Conservation (phyloP, 805 yeast genomes). For the Yamadazyma paraphyllophila region DNA sequence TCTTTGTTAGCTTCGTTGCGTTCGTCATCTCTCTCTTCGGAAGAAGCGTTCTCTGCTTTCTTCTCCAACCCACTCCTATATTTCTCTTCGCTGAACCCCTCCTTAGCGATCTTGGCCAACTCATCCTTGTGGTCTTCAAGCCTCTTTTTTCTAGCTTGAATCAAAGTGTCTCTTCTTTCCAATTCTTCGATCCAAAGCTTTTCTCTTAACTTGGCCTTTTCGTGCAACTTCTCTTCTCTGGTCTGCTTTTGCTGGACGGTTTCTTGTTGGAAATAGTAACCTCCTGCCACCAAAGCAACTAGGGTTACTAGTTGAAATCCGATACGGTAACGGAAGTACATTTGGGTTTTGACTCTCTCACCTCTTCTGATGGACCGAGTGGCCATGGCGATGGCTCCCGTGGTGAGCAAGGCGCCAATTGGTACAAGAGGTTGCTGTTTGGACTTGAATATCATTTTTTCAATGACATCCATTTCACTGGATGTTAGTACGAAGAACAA, state of each 20-base stretch:
- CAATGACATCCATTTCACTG: conserved; percentile 45
- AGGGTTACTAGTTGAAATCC: conserved; percentile 82
- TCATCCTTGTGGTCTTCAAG: conserved; percentile 60
- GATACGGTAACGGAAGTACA: conserved; percentile 87
- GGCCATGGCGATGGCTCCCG: conserved; percentile 77
- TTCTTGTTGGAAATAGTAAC: conserved; percentile 60
- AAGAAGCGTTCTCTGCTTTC: neutral
- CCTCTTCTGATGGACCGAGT: conserved; percentile 74
- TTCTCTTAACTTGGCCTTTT: conserved; percentile 84
- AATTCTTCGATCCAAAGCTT: conserved; percentile 84
- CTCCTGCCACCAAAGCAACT: conserved; percentile 79
- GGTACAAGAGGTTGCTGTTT: conserved; percentile 91
- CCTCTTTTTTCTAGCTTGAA: conserved; percentile 63
- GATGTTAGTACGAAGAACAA: conserved; percentile 12
- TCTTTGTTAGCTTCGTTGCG: neutral
- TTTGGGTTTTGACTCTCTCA: conserved; percentile 71
- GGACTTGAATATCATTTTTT: conserved; percentile 59
- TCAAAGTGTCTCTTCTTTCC: conserved; percentile 79
- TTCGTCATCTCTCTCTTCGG: neutral
- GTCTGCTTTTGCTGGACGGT: conserved; percentile 43
- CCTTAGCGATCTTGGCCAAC: conserved; percentile 30
- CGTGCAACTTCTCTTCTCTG: conserved; percentile 63
- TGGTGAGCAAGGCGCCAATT: conserved; percentile 72
- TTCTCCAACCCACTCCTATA: conserved; percentile 11
- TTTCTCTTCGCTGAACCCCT: conserved; percentile 31